phyloP scores from a whole-genome alignment of 2,329 filamentous ascomycete species.

The Reticulascus tulasneorum region DNA sequence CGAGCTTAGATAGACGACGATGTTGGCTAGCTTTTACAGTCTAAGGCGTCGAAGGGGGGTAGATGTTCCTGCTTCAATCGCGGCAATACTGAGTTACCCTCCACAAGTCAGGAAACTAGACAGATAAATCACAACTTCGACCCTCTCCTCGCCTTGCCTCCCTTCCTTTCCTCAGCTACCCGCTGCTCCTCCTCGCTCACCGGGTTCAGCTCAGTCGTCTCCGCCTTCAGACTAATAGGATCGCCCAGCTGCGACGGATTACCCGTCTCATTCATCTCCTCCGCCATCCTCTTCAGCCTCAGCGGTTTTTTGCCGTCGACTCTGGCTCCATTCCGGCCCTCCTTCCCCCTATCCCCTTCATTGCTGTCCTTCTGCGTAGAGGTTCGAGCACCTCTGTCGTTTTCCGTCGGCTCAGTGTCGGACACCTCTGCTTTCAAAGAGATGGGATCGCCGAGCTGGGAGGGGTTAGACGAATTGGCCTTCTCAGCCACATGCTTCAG shows the following conservation, averaged over 20 bases:
- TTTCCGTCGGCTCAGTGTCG: constrained; percentile 9
- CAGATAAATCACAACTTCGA: constrained; percentile 14
- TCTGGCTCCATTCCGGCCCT: constrained; percentile 12
- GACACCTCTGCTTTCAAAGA: constrained; percentile 32
- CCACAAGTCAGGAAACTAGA: too few relatives aligned
- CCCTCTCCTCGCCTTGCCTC: constrained; percentile 5
- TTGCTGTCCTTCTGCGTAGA: too few relatives aligned
- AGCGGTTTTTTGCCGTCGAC: constrained; percentile 9
- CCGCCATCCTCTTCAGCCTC: constrained; percentile 12
- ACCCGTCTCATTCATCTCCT: constrained; percentile 22
- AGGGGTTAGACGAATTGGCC: constrained; percentile 25
- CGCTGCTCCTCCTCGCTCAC: constrained; percentile 20
- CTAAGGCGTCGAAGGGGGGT: too few relatives aligned
- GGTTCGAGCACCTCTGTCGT: constrained; percentile 3
- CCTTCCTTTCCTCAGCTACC: constrained; percentile 1
- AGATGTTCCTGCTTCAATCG: too few relatives aligned
- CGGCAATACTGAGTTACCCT: too few relatives aligned
- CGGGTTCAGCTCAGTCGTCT: constrained; percentile 26
- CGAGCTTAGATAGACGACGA: too few relatives aligned
- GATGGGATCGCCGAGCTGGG: constrained; percentile 33
- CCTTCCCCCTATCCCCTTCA: constrained; percentile 1
- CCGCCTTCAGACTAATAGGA: constrained; percentile 34
- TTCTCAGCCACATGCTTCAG: constrained; percentile 13
- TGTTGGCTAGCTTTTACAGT: too few relatives aligned
- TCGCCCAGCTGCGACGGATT: constrained; percentile 35